Evolutionary conservation across 1,284 basidiomycete species (phyloP), one percentile per base, ranked within the genome.

Genomic region (Termitomyces sp.): DNA sequence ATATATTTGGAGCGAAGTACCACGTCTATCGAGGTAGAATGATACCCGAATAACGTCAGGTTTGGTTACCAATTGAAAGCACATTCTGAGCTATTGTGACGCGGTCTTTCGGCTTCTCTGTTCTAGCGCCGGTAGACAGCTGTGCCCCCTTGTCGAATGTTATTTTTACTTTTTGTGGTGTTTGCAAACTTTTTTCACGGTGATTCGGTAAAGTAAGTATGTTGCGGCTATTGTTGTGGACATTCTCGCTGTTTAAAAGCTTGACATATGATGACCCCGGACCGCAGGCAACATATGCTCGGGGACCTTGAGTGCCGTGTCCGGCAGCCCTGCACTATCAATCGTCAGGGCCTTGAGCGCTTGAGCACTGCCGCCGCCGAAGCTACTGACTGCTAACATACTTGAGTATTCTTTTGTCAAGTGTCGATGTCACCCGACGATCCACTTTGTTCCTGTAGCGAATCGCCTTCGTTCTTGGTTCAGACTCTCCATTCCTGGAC

Each of bases 11-110:
- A 56, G 54, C 55, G 21, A 24, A 24, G 21, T 51, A 50, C 47
- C 38, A 52, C 47, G 55, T 53, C 47, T 43, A 55, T 50, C 41
- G 49, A 50, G 42, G 21, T 49, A 31, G 47, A 58, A 60, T 60
- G 50, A 57, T 60, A 40, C 37, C 57, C 59, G 57, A 60, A 56
- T 55, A 57, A 58, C 53, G 53, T 53, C 51, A 44, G 38, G 34
- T 43, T 28, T 45, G 28, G 37, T 35, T 24, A 39, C 30, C 18
- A 33, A 49, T 42, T 31, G 13, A 11, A 13, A 33, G 31, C 39
- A 10, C 35, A 38, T 26, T 24, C 39, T 42, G 31, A 39, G 33
- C 30, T 13, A 30, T 7, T 30, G 28, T 30, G 3, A 8, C n/a
- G n/a, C n/a, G 26, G 26, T 35, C 35, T 34, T 19, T 39, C 38